Percentiles rank a stretch among this genome's conserved stretches.
phyloP scores from a whole-genome alignment of 805 yeast species.

The Hanseniaspora mollemarum region DNA sequence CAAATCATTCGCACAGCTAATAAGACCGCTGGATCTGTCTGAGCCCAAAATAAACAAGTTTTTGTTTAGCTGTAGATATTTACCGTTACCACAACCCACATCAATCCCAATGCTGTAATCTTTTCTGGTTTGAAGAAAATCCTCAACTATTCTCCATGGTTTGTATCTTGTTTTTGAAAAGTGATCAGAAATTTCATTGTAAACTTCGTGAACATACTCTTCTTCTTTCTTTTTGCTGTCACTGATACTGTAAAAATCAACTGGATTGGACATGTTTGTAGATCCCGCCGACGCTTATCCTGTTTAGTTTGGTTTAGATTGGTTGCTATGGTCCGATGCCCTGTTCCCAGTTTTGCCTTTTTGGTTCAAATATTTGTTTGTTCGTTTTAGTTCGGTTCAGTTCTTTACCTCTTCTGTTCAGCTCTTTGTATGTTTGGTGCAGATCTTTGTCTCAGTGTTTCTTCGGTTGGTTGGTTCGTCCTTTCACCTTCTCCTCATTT shows the following conservation, averaged over 20 bases:
- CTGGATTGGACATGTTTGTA: constrained; percentile 2
- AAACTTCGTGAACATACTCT: constrained; percentile 77
- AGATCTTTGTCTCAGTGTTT: no score
- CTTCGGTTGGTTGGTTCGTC: no score
- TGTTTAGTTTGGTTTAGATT: background rate
- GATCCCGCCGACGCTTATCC: no score
- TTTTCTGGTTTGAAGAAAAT: constrained; percentile 41
- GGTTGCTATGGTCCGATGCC: background rate
- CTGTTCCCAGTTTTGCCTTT: background rate
- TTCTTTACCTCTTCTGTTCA: no score
- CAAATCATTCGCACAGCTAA: constrained; percentile 47
- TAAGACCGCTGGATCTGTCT: constrained; percentile 59
- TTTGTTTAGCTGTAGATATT: constrained; percentile 64
- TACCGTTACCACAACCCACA: constrained; percentile 96
- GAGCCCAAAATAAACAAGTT: constrained; percentile 61
- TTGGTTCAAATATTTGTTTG: no score
- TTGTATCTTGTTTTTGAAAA: constrained; percentile 86
- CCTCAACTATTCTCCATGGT: constrained; percentile 94
- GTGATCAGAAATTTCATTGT: constrained; percentile 83
- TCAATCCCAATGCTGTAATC: constrained; percentile 69
- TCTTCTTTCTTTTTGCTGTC: constrained; percentile 49
- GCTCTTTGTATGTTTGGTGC: no score
- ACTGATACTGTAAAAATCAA: constrained; percentile 5
- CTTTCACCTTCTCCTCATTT: no score
- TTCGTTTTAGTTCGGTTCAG: background rate